Conservation (phyloP, 176 grass and related monocot species). For the Carex kokanica region DNA sequence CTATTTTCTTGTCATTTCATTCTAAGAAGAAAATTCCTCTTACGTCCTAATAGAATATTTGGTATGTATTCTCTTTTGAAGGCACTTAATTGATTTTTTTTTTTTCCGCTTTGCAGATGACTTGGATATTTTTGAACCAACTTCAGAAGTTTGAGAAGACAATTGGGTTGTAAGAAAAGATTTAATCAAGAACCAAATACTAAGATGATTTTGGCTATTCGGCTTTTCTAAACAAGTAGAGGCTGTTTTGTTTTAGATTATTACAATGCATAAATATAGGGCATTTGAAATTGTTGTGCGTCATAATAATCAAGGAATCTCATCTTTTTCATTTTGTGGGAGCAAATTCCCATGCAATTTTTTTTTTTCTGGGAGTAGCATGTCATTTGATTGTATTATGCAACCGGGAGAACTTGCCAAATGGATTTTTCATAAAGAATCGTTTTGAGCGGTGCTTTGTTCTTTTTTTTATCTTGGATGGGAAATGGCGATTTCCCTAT, state of each 20-base stretch:
- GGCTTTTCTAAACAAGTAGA: background rate
- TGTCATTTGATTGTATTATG: background rate
- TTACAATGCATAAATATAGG: slow-evolving; percentile 29
- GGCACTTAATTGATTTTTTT: slow-evolving; percentile 29
- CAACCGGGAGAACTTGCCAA: background rate
- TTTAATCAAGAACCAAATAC: background rate
- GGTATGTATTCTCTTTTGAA: background rate
- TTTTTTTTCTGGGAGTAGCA: background rate
- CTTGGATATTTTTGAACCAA: slow-evolving; percentile 97
- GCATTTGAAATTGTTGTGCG: slow-evolving; percentile 9
- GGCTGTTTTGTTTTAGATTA: slow-evolving; percentile 9
- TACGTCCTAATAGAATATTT: background rate
- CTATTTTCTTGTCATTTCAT: too few relatives aligned
- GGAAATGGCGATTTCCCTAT: background rate
- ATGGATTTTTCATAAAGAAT: slow-evolving; percentile 19
- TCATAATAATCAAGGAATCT: slow-evolving; percentile 21
- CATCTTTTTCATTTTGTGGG: background rate
- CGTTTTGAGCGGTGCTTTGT: background rate
- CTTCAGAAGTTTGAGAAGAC: slow-evolving; percentile 74
- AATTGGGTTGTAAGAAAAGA: slow-evolving; percentile 43
- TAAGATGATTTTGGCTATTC: background rate
- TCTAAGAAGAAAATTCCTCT: background rate
- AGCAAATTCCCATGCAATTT: slow-evolving; percentile 7
- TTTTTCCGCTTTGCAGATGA: slow-evolving; percentile 58
- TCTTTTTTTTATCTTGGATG: background rate